Conservation (phyloP, 257 asterid genomes). For the Eustoma russellianum region DNA sequence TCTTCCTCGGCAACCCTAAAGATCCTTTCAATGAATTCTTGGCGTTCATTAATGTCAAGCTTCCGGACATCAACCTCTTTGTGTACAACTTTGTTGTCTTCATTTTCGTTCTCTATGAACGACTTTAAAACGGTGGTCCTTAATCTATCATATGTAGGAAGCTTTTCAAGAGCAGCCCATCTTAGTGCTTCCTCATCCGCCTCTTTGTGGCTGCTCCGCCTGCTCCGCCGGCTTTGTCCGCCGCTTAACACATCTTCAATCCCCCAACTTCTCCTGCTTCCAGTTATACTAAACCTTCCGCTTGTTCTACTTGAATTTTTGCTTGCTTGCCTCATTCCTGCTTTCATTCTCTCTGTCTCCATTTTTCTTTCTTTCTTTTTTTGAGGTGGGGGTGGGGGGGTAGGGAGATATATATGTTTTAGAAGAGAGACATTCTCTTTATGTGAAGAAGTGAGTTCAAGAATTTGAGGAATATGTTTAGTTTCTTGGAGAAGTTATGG, state of each 20-base stretch:
- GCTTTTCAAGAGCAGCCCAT: constrained; percentile 88
- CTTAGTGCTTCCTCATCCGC: constrained; percentile 81
- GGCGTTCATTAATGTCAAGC: constrained; percentile 30
- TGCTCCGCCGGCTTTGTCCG: constrained; percentile 2
- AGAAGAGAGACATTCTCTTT: neutral
- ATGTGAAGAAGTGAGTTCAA: too few species aligned
- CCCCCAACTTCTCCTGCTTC: constrained; percentile 29
- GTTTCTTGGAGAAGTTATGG: too few species aligned
- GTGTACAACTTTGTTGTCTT: constrained; percentile 16
- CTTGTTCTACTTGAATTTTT: constrained; percentile 19
- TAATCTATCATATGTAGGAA: constrained; percentile 74
- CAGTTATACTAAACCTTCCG: constrained; percentile 21
- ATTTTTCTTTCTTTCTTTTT: neutral
- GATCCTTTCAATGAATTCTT: constrained; percentile 36
- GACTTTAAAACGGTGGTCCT: constrained; percentile 50
- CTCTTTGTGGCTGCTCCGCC: constrained; percentile 40
- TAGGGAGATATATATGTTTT: neutral
- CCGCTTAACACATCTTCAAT: constrained; percentile 41
- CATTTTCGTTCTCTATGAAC: constrained; percentile 10
- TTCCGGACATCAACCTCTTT: constrained; percentile 39
- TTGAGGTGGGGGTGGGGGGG: neutral
- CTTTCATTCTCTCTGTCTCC: constrained; percentile 14
- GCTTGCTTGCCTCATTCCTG: constrained; percentile 29
- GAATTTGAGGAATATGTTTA: too few species aligned
- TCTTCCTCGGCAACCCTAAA: constrained; percentile 55